phyloP scores from a whole-genome alignment of 805 yeast species.

The Candida suzukii region DNA sequence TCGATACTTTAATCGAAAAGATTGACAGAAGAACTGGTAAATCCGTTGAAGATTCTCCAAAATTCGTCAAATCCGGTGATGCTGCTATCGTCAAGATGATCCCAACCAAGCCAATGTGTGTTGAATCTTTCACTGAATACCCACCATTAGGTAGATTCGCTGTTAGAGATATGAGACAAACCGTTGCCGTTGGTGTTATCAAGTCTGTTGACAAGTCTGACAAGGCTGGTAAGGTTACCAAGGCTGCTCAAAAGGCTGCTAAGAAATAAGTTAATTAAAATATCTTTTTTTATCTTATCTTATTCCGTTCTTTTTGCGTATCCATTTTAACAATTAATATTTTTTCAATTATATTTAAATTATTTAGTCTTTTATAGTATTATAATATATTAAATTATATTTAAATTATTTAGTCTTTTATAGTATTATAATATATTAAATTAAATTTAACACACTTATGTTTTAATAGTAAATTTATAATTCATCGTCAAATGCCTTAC shows the following conservation, averaged over 20 bases:
- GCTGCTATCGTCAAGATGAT: conserved; percentile 90
- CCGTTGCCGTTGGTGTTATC: conserved; percentile 99
- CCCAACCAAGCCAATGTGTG: conserved; percentile 89
- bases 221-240: conserved; percentile 91
- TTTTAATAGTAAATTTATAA: conserved; percentile 16
- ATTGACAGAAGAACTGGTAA: conserved; percentile 93
- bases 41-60: conserved; percentile 82
- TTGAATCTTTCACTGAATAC: conserved; percentile 89
- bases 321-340: too few relatives aligned
- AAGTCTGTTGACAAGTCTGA: conserved; percentile 86
- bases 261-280: conserved; percentile 47
- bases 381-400: too few relatives aligned
- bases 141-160: conserved; percentile 97
- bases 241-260: conserved; percentile 84
- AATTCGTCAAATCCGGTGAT: conserved; percentile 94
- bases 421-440: too few relatives aligned
- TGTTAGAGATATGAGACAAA: conserved; percentile 99
- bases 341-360: too few relatives aligned
- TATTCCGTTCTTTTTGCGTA: not conserved
- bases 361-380: too few relatives aligned
- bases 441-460: too few relatives aligned
- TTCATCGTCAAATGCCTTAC: conserved; percentile 55
- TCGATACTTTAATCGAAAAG: conserved; percentile 66
- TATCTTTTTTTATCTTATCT: not conserved
- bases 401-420: too few relatives aligned